Percentiles rank a stretch among this genome's conserved stretches.
phyloP scores from a whole-genome alignment of 2,329 filamentous ascomycete species.

The Arthroderma sp. region DNA sequence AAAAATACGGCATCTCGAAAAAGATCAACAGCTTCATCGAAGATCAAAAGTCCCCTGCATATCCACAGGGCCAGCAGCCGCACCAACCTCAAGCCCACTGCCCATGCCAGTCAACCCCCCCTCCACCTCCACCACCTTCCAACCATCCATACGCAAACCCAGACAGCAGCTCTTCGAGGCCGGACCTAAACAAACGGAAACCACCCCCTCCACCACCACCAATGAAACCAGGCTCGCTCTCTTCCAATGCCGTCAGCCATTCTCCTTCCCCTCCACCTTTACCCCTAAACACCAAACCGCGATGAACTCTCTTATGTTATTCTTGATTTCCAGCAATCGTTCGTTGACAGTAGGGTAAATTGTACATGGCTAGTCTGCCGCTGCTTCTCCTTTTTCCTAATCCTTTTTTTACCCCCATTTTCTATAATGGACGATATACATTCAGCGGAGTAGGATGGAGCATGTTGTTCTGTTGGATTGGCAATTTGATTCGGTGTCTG shows the following conservation, averaged over 20 bases:
- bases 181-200: constrained; percentile 33
- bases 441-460: constrained; percentile 1
- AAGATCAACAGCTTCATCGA: constrained; percentile 39
- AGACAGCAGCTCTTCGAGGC: constrained; percentile 17
- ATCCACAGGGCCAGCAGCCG: constrained; percentile 10
- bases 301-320: constrained; percentile 21
- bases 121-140: constrained; percentile 13
- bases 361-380: no score
- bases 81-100: constrained; percentile 11
- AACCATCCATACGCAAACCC: constrained; percentile 18
- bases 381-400: background rate
- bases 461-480: background rate
- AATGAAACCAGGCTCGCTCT: constrained; percentile 42
- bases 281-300: constrained; percentile 47
- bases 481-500: background rate
- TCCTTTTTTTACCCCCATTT: background rate
- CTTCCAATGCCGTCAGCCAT: constrained; percentile 21
- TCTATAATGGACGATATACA: background rate
- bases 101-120: constrained; percentile 12
- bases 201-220: constrained; percentile 47
- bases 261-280: constrained; percentile 41
- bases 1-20: constrained; percentile 48
- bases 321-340: no score
- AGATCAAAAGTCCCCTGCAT: constrained; percentile 27
- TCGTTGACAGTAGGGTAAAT: no score